These are phyloP conservation scores for Pichia kluyveri DNA, from an alignment of 805 yeast species.

Conservation along the genomic window DNA sequence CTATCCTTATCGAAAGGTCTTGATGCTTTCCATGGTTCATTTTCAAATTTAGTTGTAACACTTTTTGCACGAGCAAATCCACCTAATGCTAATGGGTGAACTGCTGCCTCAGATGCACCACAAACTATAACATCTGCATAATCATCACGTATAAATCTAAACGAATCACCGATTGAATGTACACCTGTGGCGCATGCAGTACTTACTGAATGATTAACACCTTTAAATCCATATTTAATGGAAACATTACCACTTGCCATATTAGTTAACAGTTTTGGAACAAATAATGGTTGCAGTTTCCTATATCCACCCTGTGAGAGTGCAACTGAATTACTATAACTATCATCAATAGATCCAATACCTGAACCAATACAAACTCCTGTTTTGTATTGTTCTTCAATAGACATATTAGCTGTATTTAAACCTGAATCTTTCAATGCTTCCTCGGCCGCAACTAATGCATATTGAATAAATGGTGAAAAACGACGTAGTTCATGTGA, in stretches of 20 bases:
- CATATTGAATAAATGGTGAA: constrained; percentile 71
- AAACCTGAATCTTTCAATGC: constrained; percentile 66
- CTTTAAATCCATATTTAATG: constrained; percentile 64
- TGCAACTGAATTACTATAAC: constrained; percentile 49
- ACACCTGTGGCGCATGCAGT: constrained; percentile 98
- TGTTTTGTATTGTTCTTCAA: constrained; percentile 28
- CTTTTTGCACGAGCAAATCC: constrained; percentile 90
- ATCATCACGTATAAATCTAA: constrained; percentile 66
- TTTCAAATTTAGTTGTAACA: constrained; percentile 54
- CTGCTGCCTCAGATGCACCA: constrained; percentile 87
- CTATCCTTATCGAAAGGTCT: constrained; percentile 80
- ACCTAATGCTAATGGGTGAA: constrained; percentile 79
- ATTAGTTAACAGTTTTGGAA: constrained; percentile 75
- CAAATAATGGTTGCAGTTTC: constrained; percentile 74
- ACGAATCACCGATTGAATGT: constrained; percentile 90
- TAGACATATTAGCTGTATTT: constrained; percentile 26
- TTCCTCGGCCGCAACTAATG: constrained; percentile 64
- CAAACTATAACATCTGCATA: constrained; percentile 84
- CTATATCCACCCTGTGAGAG: constrained; percentile 42
- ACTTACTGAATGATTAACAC: constrained; percentile 81
- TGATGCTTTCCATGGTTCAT: constrained; percentile 57
- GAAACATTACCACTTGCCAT: constrained; percentile 95
- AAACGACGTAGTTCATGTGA: constrained; percentile 46
- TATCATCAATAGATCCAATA: constrained; percentile 76
- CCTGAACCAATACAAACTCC: constrained; percentile 93